phyloP scores from a whole-genome alignment of 2,329 filamentous ascomycete genomes.

The Exserohilum rostratum region DNA sequence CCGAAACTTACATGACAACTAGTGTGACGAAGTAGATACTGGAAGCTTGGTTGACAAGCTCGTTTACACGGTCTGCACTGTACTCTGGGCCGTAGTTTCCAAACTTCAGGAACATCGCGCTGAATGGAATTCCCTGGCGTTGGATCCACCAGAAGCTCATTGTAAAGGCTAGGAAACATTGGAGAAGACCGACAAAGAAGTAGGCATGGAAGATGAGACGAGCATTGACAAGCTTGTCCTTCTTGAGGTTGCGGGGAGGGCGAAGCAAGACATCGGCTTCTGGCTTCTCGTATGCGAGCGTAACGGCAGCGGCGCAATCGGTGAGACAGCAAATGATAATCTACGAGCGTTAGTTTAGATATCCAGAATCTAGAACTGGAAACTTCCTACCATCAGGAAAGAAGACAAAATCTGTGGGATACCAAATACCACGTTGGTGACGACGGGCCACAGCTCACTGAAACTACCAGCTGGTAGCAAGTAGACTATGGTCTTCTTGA shows the following conservation, averaged over 20 bases:
- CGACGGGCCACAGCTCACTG: constrained; percentile 75
- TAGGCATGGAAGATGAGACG: constrained; percentile 76
- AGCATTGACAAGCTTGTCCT: constrained; percentile 75
- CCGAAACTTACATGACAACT: constrained; percentile 69
- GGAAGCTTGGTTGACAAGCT: constrained; percentile 67
- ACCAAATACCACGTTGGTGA: constrained; percentile 74
- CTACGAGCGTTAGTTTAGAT: constrained; percentile 1
- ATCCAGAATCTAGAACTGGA: fast-evolving
- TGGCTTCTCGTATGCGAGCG: constrained; percentile 76
- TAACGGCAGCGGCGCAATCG: constrained; percentile 68
- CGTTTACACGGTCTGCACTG: constrained; percentile 39
- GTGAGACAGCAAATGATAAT: constrained; percentile 69
- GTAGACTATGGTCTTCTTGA: constrained; percentile 79
- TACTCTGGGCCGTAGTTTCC: constrained; percentile 35
- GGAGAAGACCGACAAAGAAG: constrained; percentile 67
- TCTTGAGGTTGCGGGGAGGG: constrained; percentile 70
- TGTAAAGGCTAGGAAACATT: constrained; percentile 51
- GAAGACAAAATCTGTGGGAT: constrained; percentile 74
- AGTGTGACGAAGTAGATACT: constrained; percentile 82
- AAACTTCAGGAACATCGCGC: constrained; percentile 66
- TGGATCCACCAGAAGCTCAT: constrained; percentile 56
- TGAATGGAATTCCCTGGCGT: constrained; percentile 64
- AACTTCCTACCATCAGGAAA: constrained; percentile 65
- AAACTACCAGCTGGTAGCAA: constrained; percentile 76
- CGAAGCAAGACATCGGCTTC: constrained; percentile 76